These are phyloP conservation scores for Carex pumila DNA, from an alignment of 176 grass and related monocot genomes.

Conservation along the genomic window DNA sequence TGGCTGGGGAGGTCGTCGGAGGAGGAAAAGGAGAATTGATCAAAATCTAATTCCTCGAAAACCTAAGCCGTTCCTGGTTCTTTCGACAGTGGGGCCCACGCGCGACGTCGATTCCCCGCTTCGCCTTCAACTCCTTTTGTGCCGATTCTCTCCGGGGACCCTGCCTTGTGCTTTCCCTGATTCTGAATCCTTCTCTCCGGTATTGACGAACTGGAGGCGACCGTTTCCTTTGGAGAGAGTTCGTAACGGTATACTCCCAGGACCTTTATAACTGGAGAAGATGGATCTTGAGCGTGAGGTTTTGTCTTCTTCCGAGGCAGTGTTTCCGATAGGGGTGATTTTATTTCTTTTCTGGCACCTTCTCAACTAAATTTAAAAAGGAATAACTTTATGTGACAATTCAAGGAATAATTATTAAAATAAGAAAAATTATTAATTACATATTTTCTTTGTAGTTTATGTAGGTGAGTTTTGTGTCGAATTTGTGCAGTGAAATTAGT, in stretches of 20 bases:
- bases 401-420: not conserved
- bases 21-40: constrained; percentile 20
- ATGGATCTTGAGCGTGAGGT: not conserved
- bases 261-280: not conserved
- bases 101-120: constrained; percentile 22
- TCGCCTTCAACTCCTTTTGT: constrained; percentile 2
- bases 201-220: not conserved
- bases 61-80: not conserved
- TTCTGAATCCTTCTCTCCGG: not conserved
- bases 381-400: not conserved
- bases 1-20: constrained; percentile 45
- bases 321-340: not conserved
- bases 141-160: not conserved
- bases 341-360: too few relatives aligned
- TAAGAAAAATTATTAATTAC: not conserved
- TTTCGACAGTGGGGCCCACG: not conserved
- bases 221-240: not conserved
- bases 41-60: constrained; percentile 38
- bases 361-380: not conserved
- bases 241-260: not conserved
- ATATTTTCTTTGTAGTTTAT: not conserved
- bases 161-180: not conserved
- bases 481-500: not conserved
- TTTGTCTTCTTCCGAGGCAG: not conserved
- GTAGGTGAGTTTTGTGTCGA: not conserved